A percentile compares a stretch with the other conserved stretches of the same genome.
phyloP scores from a whole-genome alignment of 1,284 basidiomycete genomes.

The Trichosporon ovoides region DNA sequence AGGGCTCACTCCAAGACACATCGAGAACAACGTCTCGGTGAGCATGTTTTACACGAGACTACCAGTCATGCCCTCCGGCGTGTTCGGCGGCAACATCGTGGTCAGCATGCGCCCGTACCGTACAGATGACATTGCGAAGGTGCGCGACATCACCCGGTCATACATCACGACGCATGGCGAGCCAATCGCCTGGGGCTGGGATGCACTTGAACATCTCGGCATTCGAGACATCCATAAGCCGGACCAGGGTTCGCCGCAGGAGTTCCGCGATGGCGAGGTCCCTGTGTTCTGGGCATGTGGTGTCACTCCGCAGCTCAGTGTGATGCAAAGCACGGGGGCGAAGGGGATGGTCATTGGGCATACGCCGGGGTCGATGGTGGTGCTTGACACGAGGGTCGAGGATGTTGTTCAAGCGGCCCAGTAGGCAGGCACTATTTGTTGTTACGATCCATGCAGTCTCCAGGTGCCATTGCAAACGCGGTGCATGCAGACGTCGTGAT shows the following conservation, averaged over 20 bases:
- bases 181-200: constrained; percentile 35
- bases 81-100: constrained; percentile 34
- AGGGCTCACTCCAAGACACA: constrained; percentile 27
- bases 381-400: constrained; percentile 25
- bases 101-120: constrained; percentile 43
- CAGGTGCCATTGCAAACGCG: too few relatives aligned
- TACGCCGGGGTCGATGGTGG: constrained; percentile 37
- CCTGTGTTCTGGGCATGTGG: constrained; percentile 44
- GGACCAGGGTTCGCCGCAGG: constrained; percentile 32
- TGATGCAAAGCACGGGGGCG: constrained; percentile 24
- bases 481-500: too few relatives aligned
- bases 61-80: constrained; percentile 24
- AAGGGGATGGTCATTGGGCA: constrained; percentile 30
- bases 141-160: constrained; percentile 28
- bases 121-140: constrained; percentile 18
- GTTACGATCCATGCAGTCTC: too few relatives aligned
- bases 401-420: constrained; percentile 12
- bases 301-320: constrained; percentile 34
- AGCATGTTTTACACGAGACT: constrained; percentile 35
- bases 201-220: constrained; percentile 28
- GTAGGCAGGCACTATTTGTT: background rate
- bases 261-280: constrained; percentile 31
- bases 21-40: constrained; percentile 26
- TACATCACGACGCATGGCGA: constrained; percentile 37
- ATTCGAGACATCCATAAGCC: constrained; percentile 28